Percentiles rank a stretch among this genome's conserved stretches.
phyloP scores from a whole-genome alignment of 305 asterid species.

The Fraxinus paxiana region DNA sequence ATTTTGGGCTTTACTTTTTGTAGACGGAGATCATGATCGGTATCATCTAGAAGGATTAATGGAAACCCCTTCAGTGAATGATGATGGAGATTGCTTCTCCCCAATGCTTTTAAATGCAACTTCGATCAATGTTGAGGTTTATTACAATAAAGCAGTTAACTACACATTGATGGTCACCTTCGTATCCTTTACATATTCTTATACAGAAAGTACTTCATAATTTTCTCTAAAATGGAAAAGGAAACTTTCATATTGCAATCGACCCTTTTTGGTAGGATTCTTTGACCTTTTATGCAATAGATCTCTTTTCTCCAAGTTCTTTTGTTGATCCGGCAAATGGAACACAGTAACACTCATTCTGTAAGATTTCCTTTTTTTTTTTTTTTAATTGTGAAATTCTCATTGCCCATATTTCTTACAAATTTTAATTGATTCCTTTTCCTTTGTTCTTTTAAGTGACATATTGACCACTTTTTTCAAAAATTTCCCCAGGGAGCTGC shows the following conservation, averaged over 20 bases:
- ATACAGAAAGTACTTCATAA: constrained; percentile 6
- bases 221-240: background rate
- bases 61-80: constrained; percentile 97
- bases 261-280: constrained; percentile 40
- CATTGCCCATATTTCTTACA: background rate
- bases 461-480: constrained; percentile 11
- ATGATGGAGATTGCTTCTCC: constrained; percentile 88
- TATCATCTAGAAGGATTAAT: constrained; percentile 87
- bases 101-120: constrained; percentile 89
- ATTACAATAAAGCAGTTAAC: constrained; percentile 93
- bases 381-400: constrained; percentile 3
- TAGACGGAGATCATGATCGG: constrained; percentile 79
- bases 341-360: constrained; percentile 93
- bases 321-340: constrained; percentile 93
- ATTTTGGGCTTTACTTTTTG: constrained; percentile 15
- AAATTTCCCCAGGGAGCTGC: constrained; percentile 75
- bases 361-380: constrained; percentile 40
- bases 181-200: constrained; percentile 68
- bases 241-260: constrained; percentile 9
- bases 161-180: constrained; percentile 98
- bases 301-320: constrained; percentile 92
- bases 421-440: constrained; percentile 8
- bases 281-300: constrained; percentile 49
- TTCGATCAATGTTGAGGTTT: constrained; percentile 80
- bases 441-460: background rate